phyloP scores from a whole-genome alignment of 306 rosid species.

The Boehmeria nivea region DNA sequence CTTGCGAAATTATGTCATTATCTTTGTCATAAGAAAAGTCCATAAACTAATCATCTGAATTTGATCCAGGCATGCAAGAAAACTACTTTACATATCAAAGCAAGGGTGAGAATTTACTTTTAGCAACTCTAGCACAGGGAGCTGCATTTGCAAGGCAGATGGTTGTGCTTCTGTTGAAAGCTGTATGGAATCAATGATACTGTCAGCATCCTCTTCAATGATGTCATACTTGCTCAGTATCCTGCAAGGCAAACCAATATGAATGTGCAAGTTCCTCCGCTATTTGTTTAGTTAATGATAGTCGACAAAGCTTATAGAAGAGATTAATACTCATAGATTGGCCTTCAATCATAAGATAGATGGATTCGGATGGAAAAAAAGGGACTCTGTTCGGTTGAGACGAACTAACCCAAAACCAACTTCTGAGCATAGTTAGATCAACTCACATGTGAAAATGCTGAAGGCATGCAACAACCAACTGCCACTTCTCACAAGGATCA shows the following conservation, averaged over 20 bases:
- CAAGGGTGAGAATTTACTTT: conserved; percentile 45
- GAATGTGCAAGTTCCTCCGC: too few species aligned
- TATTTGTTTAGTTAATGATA: too few species aligned
- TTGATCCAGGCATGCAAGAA: not conserved
- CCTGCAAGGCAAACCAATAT: conserved; percentile 43
- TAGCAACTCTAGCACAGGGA: conserved; percentile 85
- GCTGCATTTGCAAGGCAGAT: conserved; percentile 65
- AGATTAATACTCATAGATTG: not conserved
- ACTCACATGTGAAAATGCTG: conserved; percentile 87
- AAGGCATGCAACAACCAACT: conserved; percentile 85
- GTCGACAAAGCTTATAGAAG: too few species aligned
- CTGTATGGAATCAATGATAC: conserved; percentile 56
- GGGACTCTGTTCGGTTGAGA: not conserved
- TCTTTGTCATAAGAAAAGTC: not conserved
- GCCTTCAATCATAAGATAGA: not conserved
- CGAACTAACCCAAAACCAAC: conserved; percentile 13
- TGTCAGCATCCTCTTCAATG: conserved; percentile 75
- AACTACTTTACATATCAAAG: not conserved
- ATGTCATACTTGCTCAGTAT: conserved; percentile 70
- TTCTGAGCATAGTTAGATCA: conserved; percentile 16
- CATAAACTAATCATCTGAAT: not conserved
- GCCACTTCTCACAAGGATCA: conserved; percentile 90
- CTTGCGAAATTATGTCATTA: not conserved
- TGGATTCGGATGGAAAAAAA: too few species aligned
- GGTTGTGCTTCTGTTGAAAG: conserved; percentile 54